Evolutionary conservation across 1,284 basidiomycete species (phyloP).

Genomic region (Trametes hirsuta): DNA sequence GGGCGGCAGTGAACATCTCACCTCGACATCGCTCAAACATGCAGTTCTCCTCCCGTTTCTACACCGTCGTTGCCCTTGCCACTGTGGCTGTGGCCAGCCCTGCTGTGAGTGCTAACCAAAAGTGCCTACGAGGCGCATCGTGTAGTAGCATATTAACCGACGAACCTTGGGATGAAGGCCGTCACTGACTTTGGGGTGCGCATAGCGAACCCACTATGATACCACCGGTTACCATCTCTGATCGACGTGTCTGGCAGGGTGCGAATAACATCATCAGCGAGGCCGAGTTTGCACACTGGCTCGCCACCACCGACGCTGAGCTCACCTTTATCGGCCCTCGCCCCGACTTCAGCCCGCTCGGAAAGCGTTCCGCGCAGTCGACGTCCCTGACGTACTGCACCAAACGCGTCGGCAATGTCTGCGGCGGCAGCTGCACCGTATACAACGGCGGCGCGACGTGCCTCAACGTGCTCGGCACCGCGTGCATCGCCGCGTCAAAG

Average conservation of each 20-base stretch:
- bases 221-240: too few relatives aligned
- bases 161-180: neutral
- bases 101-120: neutral
- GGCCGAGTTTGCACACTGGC: neutral
- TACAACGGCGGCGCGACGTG: slow-evolving; percentile 1
- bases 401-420: neutral
- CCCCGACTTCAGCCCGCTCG: too few relatives aligned
- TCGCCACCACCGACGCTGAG: neutral
- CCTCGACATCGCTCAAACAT: neutral
- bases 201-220: too few relatives aligned
- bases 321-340: neutral
- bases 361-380: too few relatives aligned
- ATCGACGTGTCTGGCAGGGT: too few relatives aligned
- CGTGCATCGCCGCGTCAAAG: neutral
- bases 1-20: neutral
- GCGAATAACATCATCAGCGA: neutral
- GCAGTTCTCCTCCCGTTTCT: neutral
- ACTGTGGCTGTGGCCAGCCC: neutral
- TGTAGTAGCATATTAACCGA: neutral
- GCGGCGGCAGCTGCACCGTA: neutral
- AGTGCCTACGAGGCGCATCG: too few relatives aligned
- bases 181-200: neutral
- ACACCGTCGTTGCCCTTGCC: neutral
- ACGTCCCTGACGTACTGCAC: neutral
- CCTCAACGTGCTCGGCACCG: neutral